Conservation (phyloP, 164 flowering plant species). For the Litsea cubeba region DNA sequence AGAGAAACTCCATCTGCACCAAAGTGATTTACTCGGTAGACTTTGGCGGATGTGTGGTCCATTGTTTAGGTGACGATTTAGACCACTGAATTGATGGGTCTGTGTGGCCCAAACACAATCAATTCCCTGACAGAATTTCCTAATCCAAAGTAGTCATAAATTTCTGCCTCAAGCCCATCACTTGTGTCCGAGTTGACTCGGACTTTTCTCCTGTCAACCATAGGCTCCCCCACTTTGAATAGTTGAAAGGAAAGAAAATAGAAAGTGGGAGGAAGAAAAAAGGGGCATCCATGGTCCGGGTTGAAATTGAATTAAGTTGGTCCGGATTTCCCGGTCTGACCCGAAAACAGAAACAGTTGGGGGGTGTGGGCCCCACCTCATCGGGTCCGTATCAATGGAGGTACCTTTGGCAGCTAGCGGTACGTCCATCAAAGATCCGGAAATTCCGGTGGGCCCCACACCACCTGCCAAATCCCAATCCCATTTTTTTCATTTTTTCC, state of each 20-base stretch:
- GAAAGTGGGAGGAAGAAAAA: neutral
- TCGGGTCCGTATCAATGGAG: neutral
- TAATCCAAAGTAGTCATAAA: neutral
- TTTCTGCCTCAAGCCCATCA: neutral
- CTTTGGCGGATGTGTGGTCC: too few relatives aligned
- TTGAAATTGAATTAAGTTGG: neutral
- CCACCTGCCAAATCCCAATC: neutral
- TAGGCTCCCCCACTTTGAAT: neutral
- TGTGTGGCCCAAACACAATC: neutral
- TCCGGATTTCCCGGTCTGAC: neutral
- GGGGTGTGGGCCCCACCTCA: neutral
- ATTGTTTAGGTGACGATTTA: too few relatives aligned
- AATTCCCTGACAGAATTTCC: neutral
- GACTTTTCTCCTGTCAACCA: too few relatives aligned
- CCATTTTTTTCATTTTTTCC: neutral
- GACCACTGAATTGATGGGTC: too few relatives aligned
- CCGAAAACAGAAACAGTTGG: neutral
- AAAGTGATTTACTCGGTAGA: too few relatives aligned
- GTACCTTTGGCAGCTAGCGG: neutral
- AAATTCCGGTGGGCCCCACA: constrained; percentile 4
- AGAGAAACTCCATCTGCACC: too few relatives aligned
- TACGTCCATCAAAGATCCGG: neutral
- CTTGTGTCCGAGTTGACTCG: too few relatives aligned
- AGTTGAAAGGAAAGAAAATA: neutral
- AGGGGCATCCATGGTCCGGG: neutral